Evolutionary conservation across 2,329 filamentous ascomycete genomes (phyloP), one percentile per base, ranked within the genome.

Genomic region (Tolypocladium ophioglossoides): DNA sequence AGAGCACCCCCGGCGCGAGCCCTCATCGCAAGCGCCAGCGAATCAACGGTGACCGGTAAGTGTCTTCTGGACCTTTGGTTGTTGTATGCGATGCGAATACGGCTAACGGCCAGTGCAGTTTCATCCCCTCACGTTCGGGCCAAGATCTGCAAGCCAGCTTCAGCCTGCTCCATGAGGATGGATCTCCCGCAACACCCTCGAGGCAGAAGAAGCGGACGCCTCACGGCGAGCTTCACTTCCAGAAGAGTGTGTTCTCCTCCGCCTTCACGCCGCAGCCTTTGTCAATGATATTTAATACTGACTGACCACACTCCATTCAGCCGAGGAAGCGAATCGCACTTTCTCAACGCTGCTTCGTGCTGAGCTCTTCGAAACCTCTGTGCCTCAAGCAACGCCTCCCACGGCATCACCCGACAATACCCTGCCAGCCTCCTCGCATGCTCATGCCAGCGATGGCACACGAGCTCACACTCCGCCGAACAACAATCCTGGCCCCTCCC

Each of bases 71-170:
- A 27, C 10, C 44, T 7, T 30, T 20, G 27, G 30, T n/a, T 34
- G 30, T n/a, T 34, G 44, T 8, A 5, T 34, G 44, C 44, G 8
- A 41, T 16, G n/a, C 14, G 16, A 30, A 24, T 32, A 12, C 18
- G 18, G 11, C 64, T 71, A 53, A 68, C 60, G 50, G 46, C n/a
- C 48, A 20, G 38, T 51, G 55, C 66, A 95, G 94, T 64, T 99
- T 99, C 68, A 97, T 99, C 61, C 94, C 94, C 32, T 95, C 94
- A 63, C 83, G 94, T 44, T 86, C 91, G 59, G 94, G 92, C 7
- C 91, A 96, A 70, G 94, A 99, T 70, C 76, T 97, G 27, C 88
- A 92, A 68, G 91, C 92, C 52, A 95, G 91, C 70, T 97, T 94
- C 72, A 96, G 85, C 67, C 75, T 97, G 54, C 78, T 97, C 32